These are phyloP conservation scores for Prunus persica DNA, from an alignment of 306 rosid genomes.

Conservation along the genomic window DNA sequence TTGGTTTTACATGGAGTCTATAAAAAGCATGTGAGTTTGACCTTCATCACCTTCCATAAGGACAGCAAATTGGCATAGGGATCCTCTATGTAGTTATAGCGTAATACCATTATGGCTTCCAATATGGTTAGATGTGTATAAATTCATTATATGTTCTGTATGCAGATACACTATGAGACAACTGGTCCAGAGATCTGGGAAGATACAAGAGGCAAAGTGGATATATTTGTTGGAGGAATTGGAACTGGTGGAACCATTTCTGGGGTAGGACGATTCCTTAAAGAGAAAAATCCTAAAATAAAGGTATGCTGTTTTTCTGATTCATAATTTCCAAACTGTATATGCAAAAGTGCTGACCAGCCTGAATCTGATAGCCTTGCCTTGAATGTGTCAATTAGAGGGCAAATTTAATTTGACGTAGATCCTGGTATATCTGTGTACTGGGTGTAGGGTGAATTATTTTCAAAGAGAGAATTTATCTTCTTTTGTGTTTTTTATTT, in stretches of 20 bases:
- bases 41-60: not conserved
- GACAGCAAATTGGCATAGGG: constrained; percentile 1
- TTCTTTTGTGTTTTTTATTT: constrained; percentile 1
- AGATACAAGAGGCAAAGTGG: constrained; percentile 93
- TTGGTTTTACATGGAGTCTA: not conserved
- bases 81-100: constrained; percentile 18
- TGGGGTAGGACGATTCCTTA: constrained; percentile 81
- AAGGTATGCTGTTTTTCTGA: constrained; percentile 46
- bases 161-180: constrained; percentile 94
- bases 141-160: constrained; percentile 4
- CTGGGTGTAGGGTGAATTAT: constrained; percentile 11
- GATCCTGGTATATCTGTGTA: not conserved
- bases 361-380: constrained; percentile 9
- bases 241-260: constrained; percentile 99
- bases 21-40: not conserved
- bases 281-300: constrained; percentile 74
- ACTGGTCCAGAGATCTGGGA: constrained; percentile 99
- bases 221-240: constrained; percentile 91
- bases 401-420: constrained; percentile 10
- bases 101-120: constrained; percentile 2
- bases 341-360: constrained; percentile 5
- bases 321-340: constrained; percentile 9
- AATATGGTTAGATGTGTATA: constrained; percentile 14
- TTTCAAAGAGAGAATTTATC: constrained; percentile 6
- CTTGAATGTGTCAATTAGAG: constrained; percentile 10